Evolutionary conservation across 2,329 filamentous ascomycete species (phyloP), one percentile per base, ranked within the genome.

Genomic region (Conoideocrella luteorostrata): DNA sequence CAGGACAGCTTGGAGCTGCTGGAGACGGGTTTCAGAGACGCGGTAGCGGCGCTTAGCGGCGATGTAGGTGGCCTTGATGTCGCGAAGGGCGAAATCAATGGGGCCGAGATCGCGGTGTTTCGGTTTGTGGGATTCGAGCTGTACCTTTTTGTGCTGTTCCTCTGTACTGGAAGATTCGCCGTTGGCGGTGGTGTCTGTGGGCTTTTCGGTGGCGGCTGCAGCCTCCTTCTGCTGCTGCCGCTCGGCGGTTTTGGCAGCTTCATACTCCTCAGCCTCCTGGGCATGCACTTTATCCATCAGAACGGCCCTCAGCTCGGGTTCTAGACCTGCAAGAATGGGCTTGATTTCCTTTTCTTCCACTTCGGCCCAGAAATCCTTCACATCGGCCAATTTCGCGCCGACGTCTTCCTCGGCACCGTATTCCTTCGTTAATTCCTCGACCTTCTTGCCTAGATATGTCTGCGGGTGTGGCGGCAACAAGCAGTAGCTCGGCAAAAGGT

Each of bases 381-480:
- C 84, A 53, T 95, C 91, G 33, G 78, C 80, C 64, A 95, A 84
- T 43, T 85, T 73, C 46, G 73, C 68, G 29, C 77, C 69, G 52
- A 87, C 84, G 9, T 77, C 78, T 26, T 89, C 84, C 33, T 86
- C 68, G 37, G 86, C 80, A 2, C 80, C 81, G 41, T 84, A 78
- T 60, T 88, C 80, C 60, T 86, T 82, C 1, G 88, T 87, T 42
- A 81, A 70, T 55, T 91, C 80, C n/a, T 80, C 75, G n/a, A 95
- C 70, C 59, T 88, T 87, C 66, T 84, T 86, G 7, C 87, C 90
- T 28, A 98, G 65, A 61, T 78, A 95, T 48, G 87, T 94, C 50
- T 84, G 83, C 0, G 90, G 90, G 60, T 97, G 90, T 0, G 93
- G 93, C 17, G 93, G 93, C 24, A 98, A 69, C 54, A 98, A 86